These are phyloP conservation scores for Purpureocillium takamizusanense DNA, from an alignment of 2,329 filamentous ascomycete species.

Conservation along the genomic window DNA sequence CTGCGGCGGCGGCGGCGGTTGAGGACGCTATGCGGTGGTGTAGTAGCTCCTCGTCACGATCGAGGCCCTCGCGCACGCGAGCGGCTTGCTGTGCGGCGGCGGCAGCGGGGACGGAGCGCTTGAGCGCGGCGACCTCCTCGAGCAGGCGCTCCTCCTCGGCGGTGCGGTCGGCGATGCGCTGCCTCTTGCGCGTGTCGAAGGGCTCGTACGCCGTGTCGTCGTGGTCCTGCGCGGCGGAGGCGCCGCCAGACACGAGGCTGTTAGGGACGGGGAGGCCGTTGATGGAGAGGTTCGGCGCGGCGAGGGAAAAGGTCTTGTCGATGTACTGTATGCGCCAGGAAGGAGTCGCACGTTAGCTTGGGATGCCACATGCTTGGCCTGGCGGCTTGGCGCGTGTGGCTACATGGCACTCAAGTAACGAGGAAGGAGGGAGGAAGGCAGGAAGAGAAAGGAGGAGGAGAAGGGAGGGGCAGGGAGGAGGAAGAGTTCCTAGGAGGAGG, in stretches of 20 bases:
- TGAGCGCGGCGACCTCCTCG: slow-evolving; percentile 53
- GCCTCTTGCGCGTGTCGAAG: slow-evolving; percentile 50
- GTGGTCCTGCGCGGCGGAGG: not conserved
- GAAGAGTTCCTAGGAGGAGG: too few relatives aligned
- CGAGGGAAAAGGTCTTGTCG: slow-evolving; percentile 47
- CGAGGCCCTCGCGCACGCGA: slow-evolving; percentile 26
- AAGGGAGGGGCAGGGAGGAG: too few relatives aligned
- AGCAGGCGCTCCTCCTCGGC: slow-evolving; percentile 55
- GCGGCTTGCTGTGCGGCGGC: slow-evolving; percentile 34
- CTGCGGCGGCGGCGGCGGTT: slow-evolving; percentile 11
- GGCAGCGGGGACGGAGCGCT: slow-evolving; percentile 39
- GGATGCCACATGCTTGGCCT: too few relatives aligned
- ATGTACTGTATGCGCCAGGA: slow-evolving; percentile 44
- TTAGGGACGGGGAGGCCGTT: slow-evolving; percentile 47
- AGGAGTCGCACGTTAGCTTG: too few relatives aligned
- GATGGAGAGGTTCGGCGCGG: slow-evolving; percentile 51
- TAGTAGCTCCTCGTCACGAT: slow-evolving; percentile 38
- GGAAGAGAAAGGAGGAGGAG: not conserved
- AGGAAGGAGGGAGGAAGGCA: not conserved
- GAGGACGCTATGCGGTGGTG: slow-evolving; percentile 16
- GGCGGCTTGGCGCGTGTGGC: too few relatives aligned
- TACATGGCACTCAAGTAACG: too few relatives aligned
- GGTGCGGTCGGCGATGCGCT: slow-evolving; percentile 50
- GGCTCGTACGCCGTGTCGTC: slow-evolving; percentile 39
- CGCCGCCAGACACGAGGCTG: slow-evolving; percentile 7